Percentiles rank a stretch among this genome's conserved stretches.
These are phyloP conservation scores for Chaetomiaceae sp. DNA, from an alignment of 2,329 filamentous ascomycete species.

Conservation along the genomic window DNA sequence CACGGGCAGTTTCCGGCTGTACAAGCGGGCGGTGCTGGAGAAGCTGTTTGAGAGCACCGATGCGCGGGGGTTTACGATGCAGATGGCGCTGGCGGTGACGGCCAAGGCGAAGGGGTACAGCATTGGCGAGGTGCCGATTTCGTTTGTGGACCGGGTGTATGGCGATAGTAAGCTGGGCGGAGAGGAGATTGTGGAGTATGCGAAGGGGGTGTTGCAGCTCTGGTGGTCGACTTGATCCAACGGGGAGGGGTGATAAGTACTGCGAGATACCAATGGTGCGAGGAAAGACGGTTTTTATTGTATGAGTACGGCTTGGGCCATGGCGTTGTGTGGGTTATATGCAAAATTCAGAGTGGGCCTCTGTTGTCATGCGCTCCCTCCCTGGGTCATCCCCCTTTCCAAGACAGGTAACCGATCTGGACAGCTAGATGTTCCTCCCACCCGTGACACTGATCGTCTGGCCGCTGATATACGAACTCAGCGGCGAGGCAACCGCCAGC, in stretches of 20 bases:
- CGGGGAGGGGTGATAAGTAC: background rate
- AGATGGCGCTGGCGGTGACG: conserved; percentile 99
- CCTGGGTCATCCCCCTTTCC: too few species aligned
- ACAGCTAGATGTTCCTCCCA: conserved; percentile 56
- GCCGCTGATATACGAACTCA: conserved; percentile 80
- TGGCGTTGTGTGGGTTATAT: conserved; percentile 2
- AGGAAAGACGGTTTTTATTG: background rate
- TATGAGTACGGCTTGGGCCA: conserved; percentile 8
- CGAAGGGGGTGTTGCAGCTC: conserved; percentile 74
- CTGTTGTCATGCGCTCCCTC: too few species aligned
- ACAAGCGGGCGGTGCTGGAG: conserved; percentile 85
- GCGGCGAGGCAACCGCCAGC: conserved; percentile 72
- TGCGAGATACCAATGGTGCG: conserved; percentile 5
- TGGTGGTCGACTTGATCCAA: conserved; percentile 47
- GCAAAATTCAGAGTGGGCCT: too few species aligned
- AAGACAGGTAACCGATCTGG: too few species aligned
- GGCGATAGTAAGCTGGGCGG: conserved; percentile 88
- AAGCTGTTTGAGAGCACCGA: conserved; percentile 87
- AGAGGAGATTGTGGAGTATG: conserved; percentile 94
- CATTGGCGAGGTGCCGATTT: conserved; percentile 93
- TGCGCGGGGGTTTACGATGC: conserved; percentile 97
- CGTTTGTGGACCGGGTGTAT: conserved; percentile 91
- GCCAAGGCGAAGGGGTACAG: conserved; percentile 94
- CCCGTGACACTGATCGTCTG: conserved; percentile 87
- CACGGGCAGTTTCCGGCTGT: conserved; percentile 90